A percentile compares a stretch with the other conserved stretches of the same genome.
Conservation (phyloP, 768 basidiomycete species). For the Trametes sanguinea region DNA sequence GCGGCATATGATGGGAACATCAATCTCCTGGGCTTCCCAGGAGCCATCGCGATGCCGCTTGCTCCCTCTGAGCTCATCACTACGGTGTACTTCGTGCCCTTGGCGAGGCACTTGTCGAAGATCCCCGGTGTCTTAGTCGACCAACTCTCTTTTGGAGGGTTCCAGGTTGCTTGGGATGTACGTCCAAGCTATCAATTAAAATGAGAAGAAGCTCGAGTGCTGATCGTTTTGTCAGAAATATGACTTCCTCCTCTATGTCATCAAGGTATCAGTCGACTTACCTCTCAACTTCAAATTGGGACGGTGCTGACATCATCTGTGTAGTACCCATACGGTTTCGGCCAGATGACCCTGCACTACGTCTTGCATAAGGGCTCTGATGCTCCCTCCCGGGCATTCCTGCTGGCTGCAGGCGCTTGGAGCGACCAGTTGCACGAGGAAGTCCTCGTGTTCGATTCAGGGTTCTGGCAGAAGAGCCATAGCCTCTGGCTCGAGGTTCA, state of each 20-base stretch:
- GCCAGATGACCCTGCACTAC: conserved; percentile 39
- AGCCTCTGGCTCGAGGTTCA: conserved; percentile 53
- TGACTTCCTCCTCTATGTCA: conserved; percentile 56
- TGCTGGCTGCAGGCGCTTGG: conserved; percentile 56
- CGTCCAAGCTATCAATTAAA: conserved; percentile 25
- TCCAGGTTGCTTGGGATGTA: conserved; percentile 61
- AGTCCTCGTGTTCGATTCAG: conserved; percentile 76
- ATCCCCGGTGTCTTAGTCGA: conserved; percentile 58
- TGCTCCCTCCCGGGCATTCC: conserved; percentile 49
- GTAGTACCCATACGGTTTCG: conserved; percentile 35
- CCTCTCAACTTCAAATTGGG: neutral
- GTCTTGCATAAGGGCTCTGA: conserved; percentile 66
- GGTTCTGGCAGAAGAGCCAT: conserved; percentile 65
- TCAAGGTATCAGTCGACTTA: conserved; percentile 41
- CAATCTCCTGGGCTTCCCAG: conserved; percentile 55
- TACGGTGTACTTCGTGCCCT: conserved; percentile 49
- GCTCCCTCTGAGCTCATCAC: conserved; percentile 53
- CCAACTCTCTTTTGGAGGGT: conserved; percentile 53
- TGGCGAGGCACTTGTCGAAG: conserved; percentile 42
- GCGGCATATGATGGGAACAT: conserved; percentile 48
- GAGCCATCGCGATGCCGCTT: conserved; percentile 45
- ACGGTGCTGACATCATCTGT: neutral
- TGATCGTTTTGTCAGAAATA: conserved; percentile 40
- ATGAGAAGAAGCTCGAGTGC: neutral
- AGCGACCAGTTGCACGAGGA: conserved; percentile 60